phyloP scores from a whole-genome alignment of 306 rosid species.

The Spatholobus suberectus region DNA sequence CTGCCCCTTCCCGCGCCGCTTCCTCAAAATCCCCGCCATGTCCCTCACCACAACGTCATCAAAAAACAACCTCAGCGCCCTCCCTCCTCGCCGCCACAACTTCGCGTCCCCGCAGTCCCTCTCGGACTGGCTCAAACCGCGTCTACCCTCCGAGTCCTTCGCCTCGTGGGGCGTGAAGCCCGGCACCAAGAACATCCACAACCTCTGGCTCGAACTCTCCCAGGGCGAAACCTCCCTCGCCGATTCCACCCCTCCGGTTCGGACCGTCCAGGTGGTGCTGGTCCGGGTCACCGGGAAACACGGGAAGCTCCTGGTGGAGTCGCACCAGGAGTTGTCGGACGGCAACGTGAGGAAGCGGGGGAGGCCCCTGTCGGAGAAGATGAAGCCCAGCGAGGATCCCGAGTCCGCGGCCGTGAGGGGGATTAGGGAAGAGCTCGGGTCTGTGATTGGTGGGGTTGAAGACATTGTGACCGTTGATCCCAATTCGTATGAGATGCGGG shows the following conservation, averaged over 20 bases:
- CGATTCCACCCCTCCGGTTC: slow-evolving; percentile 83
- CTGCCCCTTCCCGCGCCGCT: slow-evolving; percentile 62
- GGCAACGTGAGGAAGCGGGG: slow-evolving; percentile 69
- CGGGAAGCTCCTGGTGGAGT: slow-evolving; percentile 58
- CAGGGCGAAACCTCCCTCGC: slow-evolving; percentile 85
- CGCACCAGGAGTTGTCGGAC: slow-evolving; percentile 80
- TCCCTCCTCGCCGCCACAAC: slow-evolving; percentile 41
- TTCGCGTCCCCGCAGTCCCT: slow-evolving; percentile 81
- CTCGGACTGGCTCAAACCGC: slow-evolving; percentile 86
- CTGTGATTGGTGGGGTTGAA: slow-evolving; percentile 44
- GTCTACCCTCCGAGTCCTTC: slow-evolving; percentile 77
- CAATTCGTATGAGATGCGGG: slow-evolving; percentile 70
- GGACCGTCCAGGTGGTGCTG: slow-evolving; percentile 80
- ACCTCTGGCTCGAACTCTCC: slow-evolving; percentile 93
- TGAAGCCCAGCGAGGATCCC: slow-evolving; percentile 86
- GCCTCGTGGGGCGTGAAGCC: slow-evolving; percentile 95
- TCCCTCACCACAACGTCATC: slow-evolving; percentile 42
- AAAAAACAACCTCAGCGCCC: neutral
- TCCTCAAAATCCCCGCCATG: slow-evolving; percentile 73
- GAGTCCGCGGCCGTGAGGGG: slow-evolving; percentile 80
- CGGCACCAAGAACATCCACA: slow-evolving; percentile 93
- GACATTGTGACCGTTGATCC: slow-evolving; percentile 65
- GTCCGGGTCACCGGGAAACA: slow-evolving; percentile 58
- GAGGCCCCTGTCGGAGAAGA: slow-evolving; percentile 91
- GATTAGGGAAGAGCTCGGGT: slow-evolving; percentile 86